A percentile compares a stretch with the other conserved stretches of the same genome.
phyloP scores from a whole-genome alignment of 331 rosid species.

The Pyracantha coccinea region DNA sequence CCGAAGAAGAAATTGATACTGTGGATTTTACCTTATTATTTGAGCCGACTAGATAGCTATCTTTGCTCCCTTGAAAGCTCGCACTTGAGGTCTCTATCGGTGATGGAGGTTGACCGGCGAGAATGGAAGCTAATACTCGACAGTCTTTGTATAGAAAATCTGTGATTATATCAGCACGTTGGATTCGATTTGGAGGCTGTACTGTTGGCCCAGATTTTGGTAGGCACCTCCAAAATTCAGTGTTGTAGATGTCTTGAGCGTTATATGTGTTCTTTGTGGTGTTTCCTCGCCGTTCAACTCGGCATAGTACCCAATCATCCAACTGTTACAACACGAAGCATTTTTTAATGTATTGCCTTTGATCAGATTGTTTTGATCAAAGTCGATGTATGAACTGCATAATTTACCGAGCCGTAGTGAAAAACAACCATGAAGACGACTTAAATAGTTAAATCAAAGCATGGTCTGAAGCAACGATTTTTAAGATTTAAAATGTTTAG shows the following conservation, averaged over 20 bases:
- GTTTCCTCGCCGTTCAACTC: constrained; percentile 51
- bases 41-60: constrained; percentile 20
- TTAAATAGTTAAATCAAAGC: not conserved
- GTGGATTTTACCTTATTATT: constrained; percentile 23
- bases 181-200: constrained; percentile 16
- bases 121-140: constrained; percentile 42
- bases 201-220: constrained; percentile 15
- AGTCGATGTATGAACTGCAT: not conserved
- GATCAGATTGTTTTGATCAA: not conserved
- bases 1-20: constrained; percentile 26
- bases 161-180: constrained; percentile 17
- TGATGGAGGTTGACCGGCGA: constrained; percentile 41
- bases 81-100: constrained; percentile 26
- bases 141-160: constrained; percentile 45
- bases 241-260: constrained; percentile 27
- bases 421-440: not conserved
- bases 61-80: constrained; percentile 17
- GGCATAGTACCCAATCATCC: constrained; percentile 81
- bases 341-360: not conserved
- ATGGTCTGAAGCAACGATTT: not conserved
- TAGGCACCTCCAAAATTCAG: constrained; percentile 8
- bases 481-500: not conserved
- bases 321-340: constrained; percentile 32
- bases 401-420: not conserved
- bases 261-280: constrained; percentile 28